phyloP scores from a whole-genome alignment of 148 eudicot species.

The Euryodendron excelsum region DNA sequence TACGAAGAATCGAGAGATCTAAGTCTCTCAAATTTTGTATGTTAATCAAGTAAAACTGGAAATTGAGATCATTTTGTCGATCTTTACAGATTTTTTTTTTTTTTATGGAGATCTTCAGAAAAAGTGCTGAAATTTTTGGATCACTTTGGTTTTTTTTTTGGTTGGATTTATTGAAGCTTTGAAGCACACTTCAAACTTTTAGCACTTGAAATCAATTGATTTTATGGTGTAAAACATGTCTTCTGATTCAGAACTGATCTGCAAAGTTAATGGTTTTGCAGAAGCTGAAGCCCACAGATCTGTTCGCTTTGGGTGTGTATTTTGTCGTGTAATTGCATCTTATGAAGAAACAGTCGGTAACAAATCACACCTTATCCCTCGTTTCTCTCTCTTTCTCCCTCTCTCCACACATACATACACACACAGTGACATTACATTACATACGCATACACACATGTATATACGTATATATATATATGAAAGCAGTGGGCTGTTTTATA shows the following conservation, averaged over 20 bases:
- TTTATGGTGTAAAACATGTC: not conserved
- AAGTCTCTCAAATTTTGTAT: no score
- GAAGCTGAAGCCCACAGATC: conserved; percentile 13
- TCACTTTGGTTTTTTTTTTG: not conserved
- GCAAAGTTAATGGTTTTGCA: not conserved
- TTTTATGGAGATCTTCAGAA: no score
- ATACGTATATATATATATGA: not conserved
- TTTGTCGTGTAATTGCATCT: conserved; percentile 13
- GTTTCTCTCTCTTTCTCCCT: not conserved
- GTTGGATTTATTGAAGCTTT: not conserved
- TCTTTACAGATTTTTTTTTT: no score
- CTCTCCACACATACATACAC: no score
- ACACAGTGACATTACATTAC: not conserved
- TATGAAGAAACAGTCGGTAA: conserved; percentile 4
- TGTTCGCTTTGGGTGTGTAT: no score
- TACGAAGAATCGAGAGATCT: no score
- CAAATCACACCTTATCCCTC: not conserved
- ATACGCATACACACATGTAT: no score
- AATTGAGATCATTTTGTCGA: no score
- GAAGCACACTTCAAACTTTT: not conserved
- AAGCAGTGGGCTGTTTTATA: not conserved
- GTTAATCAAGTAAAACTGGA: no score
- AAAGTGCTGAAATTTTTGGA: not conserved
- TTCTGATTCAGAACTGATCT: conserved; percentile 14
- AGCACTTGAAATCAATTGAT: not conserved